A percentile compares a stretch with the other conserved stretches of the same genome.
These are phyloP conservation scores for Halenospora varia DNA, from an alignment of 495 filamentous ascomycete genomes.

Conservation along the genomic window DNA sequence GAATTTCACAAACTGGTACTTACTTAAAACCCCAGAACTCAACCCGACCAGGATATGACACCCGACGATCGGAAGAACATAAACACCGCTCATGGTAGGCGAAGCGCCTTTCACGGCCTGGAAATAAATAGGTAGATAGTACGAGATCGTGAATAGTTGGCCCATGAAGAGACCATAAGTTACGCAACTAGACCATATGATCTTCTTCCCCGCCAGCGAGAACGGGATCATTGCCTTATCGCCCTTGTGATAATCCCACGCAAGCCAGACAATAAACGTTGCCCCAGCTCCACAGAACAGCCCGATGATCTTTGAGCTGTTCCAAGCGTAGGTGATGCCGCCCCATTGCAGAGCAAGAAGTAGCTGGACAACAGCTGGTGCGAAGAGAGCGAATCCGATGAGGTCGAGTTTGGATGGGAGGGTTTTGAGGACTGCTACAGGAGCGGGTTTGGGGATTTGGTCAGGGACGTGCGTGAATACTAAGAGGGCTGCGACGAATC, in stretches of 20 bases:
- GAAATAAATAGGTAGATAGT: slow-evolving; percentile 65
- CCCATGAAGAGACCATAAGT: slow-evolving; percentile 55
- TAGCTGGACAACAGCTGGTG: slow-evolving; percentile 32
- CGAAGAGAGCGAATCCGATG: slow-evolving; percentile 37
- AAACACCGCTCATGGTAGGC: slow-evolving; percentile 64
- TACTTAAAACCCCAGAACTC: slow-evolving; percentile 15
- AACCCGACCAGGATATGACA: slow-evolving; percentile 44
- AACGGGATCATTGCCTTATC: slow-evolving; percentile 48
- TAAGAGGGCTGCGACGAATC: slow-evolving; percentile 38
- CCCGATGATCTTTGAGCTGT: slow-evolving; percentile 27
- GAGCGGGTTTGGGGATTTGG: not conserved
- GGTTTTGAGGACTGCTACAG: not conserved
- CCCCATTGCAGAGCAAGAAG: slow-evolving; percentile 44
- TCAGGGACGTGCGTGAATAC: slow-evolving; percentile 46
- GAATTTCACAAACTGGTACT: too few relatives aligned
- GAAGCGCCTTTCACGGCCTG: slow-evolving; percentile 44
- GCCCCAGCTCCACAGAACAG: slow-evolving; percentile 45
- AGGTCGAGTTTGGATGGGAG: slow-evolving; percentile 35
- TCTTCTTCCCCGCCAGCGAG: slow-evolving; percentile 18
- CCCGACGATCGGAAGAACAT: slow-evolving; percentile 53
- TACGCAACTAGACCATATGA: slow-evolving; percentile 31
- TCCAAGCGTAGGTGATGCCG: slow-evolving; percentile 38
- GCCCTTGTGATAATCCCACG: slow-evolving; percentile 39
- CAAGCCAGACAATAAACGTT: slow-evolving; percentile 35
- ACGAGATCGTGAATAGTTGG: slow-evolving; percentile 25